Conservation (phyloP, 75 land plant species). For the Picea sitchensis region DNA sequence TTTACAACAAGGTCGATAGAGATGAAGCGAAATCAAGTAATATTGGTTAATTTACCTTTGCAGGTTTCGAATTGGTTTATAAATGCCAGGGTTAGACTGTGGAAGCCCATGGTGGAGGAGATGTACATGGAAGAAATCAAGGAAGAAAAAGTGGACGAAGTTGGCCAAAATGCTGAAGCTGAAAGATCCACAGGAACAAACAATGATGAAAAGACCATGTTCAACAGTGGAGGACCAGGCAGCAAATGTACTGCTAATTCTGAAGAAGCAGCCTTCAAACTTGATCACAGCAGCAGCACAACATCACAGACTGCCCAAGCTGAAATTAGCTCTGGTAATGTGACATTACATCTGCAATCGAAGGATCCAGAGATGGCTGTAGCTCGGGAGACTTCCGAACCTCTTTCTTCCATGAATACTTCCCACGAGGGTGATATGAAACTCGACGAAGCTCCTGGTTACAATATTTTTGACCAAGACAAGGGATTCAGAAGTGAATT, state of each 20-base stretch:
- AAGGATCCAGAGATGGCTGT: too few relatives aligned
- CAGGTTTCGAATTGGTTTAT: slow-evolving; percentile 38
- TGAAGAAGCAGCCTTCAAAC: not conserved
- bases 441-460: too few relatives aligned
- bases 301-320: not conserved
- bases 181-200: not conserved
- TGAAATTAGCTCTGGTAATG: not conserved
- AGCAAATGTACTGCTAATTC: not conserved
- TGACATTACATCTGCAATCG: too few relatives aligned
- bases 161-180: not conserved
- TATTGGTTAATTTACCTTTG: not conserved
- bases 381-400: too few relatives aligned
- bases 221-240: slow-evolving; percentile 1
- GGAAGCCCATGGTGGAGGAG: slow-evolving; percentile 41
- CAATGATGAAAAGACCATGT: not conserved
- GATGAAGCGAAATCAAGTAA: not conserved
- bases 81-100: slow-evolving; percentile 24
- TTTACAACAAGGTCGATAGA: not conserved
- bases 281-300: slow-evolving; percentile 8
- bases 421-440: too few relatives aligned
- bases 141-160: not conserved
- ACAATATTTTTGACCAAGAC: not conserved
- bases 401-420: too few relatives aligned
- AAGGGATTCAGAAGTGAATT: not conserved
- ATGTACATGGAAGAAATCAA: not conserved